These are phyloP conservation scores for Rhypophila decipiens DNA, from an alignment of 495 filamentous ascomycete genomes.

Conservation along the genomic window DNA sequence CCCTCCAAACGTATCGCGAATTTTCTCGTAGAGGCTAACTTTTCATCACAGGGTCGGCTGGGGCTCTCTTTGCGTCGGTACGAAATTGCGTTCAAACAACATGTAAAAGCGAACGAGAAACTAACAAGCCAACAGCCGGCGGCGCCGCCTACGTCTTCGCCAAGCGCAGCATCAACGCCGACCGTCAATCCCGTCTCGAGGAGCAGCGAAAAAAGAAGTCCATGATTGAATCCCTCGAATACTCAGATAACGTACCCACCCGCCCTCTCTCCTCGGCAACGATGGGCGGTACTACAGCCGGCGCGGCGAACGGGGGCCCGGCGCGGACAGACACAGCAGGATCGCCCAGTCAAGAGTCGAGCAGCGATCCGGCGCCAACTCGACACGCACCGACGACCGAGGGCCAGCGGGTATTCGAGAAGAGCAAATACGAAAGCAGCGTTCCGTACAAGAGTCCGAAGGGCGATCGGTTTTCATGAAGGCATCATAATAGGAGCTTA, in stretches of 20 bases:
- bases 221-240: constrained; percentile 54
- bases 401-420: constrained; percentile 60
- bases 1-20: background rate
- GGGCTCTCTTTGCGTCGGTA: constrained; percentile 78
- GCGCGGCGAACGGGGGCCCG: constrained; percentile 26
- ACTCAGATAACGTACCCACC: constrained; percentile 33
- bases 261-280: constrained; percentile 27
- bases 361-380: constrained; percentile 78
- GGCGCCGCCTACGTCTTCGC: constrained; percentile 89
- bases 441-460: constrained; percentile 63
- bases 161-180: constrained; percentile 86
- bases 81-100: constrained; percentile 12
- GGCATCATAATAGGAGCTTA: too few relatives aligned
- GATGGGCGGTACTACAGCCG: constrained; percentile 29
- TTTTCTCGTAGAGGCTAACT: constrained; percentile 5
- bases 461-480: constrained; percentile 72
- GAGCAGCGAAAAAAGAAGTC: constrained; percentile 59
- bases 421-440: constrained; percentile 81
- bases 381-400: constrained; percentile 74
- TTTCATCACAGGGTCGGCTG: constrained; percentile 61
- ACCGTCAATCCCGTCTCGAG: constrained; percentile 66
- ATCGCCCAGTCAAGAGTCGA: constrained; percentile 75
- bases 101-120: background rate
- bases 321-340: constrained; percentile 53
- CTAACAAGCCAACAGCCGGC: constrained; percentile 54